Evolutionary conservation across 2,329 filamentous ascomycete genomes (phyloP), one percentile per base, ranked within the genome.

Genomic region (Pyricularia grisea): DNA sequence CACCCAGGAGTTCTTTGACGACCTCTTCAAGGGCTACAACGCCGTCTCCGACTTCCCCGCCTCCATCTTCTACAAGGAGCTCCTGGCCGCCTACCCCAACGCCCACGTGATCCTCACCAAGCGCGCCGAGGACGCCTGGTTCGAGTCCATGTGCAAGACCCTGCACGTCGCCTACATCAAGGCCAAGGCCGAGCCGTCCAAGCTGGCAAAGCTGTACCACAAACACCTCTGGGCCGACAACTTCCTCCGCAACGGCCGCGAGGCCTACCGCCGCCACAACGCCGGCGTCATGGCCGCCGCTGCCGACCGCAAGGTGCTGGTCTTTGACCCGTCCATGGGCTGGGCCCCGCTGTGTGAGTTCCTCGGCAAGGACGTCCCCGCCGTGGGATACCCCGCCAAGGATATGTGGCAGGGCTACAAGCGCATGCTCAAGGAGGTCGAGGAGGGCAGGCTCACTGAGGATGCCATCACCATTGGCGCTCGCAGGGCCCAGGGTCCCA

Each of bases 1-100:
- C 72, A 87, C 85, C 27, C 85, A 88, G 67, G 84, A 87, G 75
- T 87, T 91, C 77, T 92, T 88, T 87, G 71, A 72, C 68, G 50
- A 64, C 33, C 66, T 72, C 50, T 66, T 72, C 50, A 67, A 70
- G 12, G 61, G 67, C 33, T 72, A 68, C 66, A 50, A 67, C 23
- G 66, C 55, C n/a, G 70, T 72, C 17, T 70, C 68, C 55, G 71
- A 72, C 70, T 71, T 68, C 65, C 71, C 71, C 3, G 69, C 69
- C 11, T 69, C 69, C 65, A 70, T 70, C 61, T 65, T 65, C 25
- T 31, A 28, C 25, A 27, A 28, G 25, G 61, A 65, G 61, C 65
- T 67, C 10, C 31, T 67, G 31, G 65, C 65, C 65, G 31, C 31
- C 30, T 83, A 82, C 70, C 82, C 82, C 0, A 76, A 83, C 50